Evolutionary conservation across 164 flowering plant genomes (phyloP).

Genomic region (Chloranthus sessilifolius): DNA sequence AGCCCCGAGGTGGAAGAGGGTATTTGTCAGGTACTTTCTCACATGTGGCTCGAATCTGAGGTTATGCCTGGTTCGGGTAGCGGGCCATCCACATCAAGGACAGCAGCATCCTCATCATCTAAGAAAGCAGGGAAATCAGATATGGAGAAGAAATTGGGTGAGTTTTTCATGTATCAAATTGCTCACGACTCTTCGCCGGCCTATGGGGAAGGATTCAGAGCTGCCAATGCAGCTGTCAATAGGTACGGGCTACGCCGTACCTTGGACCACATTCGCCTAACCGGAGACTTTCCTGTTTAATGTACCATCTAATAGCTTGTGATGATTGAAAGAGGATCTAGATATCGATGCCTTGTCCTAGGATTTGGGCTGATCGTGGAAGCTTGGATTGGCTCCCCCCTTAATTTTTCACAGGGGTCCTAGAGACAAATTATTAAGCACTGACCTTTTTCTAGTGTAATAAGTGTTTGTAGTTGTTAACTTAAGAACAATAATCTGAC

Average conservation of each 20-base stretch:
- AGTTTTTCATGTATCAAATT: conserved; percentile 89
- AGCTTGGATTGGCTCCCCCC: conserved; percentile 25
- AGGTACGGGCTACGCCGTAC: conserved; percentile 78
- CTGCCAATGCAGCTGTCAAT: conserved; percentile 77
- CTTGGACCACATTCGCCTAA: conserved; percentile 66
- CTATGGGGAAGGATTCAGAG: conserved; percentile 84
- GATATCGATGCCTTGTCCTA: conserved; percentile 9
- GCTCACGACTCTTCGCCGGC: conserved; percentile 81
- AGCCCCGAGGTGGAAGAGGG: conserved; percentile 92
- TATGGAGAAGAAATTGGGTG: conserved; percentile 67
- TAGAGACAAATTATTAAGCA: not conserved
- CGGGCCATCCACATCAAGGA: conserved; percentile 58
- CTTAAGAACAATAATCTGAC: too few species aligned
- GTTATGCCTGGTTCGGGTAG: conserved; percentile 54
- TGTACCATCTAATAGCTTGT: not conserved
- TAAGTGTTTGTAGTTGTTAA: too few species aligned
- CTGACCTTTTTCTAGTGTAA: too few species aligned
- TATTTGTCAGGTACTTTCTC: conserved; percentile 85
- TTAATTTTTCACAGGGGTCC: conserved; percentile 14
- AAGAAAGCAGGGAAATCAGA: conserved; percentile 74
- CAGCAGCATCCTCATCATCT: conserved; percentile 48
- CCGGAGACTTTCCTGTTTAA: conserved; percentile 61
- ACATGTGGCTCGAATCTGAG: conserved; percentile 96
- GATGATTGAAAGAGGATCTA: not conserved
- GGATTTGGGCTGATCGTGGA: conserved; percentile 19